Evolutionary conservation across 495 filamentous ascomycete species (phyloP), one percentile per base, ranked within the genome.

Genomic region (Bombardia bombarda): DNA sequence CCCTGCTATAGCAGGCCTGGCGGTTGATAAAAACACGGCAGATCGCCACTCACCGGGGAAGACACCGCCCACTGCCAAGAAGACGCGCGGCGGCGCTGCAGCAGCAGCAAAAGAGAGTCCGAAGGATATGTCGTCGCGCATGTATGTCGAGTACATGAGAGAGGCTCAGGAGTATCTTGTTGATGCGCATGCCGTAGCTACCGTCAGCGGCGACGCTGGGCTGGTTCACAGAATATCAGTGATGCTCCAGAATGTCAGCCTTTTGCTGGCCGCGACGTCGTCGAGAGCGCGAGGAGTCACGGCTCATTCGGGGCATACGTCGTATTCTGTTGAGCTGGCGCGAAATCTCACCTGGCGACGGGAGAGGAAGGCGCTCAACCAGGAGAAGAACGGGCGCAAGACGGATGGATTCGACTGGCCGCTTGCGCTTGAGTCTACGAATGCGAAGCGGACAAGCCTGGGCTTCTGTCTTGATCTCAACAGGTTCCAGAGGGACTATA

Each of bases 401-500:
- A 55, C 53, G 6, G 56, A 51, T 24, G 56, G 57, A 25, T 20
- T 22, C 22, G 56, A 49, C 19, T 64, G 57, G 52, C 64, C 59
- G 10, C 43, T 54, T 9, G 39, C 39, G 14, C 46, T 56, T 9
- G 42, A 55, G 14, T 53, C 53, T 22, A 43, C 38, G 2, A 47
- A 42, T 24, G 10, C 47, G 3, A 50, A 60, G 16, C 61, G 66
- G 16, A 52, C 52, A 7, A 72, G 67, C 35, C 41, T 64, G 23
- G 61, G 60, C 10, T 39, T 63, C 30, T 60, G 63, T 5, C 57
- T 66, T 14, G 77, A 78, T 30, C 62, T 74, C 56, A 62, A 62
- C 40, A 62, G 50, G 7, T 84, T 89, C 49, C 82, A 86, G 53
- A 61, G 63, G 32, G 75, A 87, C 25, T 88, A 80, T 55, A 67